Evolutionary conservation across 2,329 filamentous ascomycete genomes (phyloP).

Genomic region (Dryadomyces quercivorus): DNA sequence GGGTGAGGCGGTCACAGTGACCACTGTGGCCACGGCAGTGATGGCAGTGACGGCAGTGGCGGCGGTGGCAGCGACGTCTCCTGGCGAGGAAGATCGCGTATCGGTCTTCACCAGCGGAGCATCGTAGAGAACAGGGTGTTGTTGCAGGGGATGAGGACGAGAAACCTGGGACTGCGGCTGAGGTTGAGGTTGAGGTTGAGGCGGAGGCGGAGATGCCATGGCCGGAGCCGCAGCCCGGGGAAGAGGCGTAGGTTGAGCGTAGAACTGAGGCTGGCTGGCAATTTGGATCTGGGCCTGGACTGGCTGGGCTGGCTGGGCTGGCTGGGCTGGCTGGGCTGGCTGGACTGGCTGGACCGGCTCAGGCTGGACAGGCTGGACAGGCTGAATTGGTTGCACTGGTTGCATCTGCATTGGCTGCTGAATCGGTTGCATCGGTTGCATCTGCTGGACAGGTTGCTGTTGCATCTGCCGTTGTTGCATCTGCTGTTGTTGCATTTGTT

Average conservation of each 20-base stretch:
- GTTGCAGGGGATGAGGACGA: constrained; percentile 7
- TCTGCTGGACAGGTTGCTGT: background rate
- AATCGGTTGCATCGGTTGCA: too few relatives aligned
- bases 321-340: too few relatives aligned
- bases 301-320: too few relatives aligned
- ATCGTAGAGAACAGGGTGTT: constrained; percentile 4
- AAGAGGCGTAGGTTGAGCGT: background rate
- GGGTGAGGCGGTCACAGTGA: too few relatives aligned
- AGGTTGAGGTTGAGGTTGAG: background rate
- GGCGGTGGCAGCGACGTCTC: background rate
- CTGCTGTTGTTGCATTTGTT: background rate
- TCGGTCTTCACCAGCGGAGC: background rate
- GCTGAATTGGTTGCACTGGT: background rate
- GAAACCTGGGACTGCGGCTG: background rate
- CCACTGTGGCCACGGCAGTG: too few relatives aligned
- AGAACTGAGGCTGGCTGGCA: background rate
- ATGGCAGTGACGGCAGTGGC: too few relatives aligned
- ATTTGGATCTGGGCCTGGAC: background rate
- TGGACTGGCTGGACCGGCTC: too few relatives aligned
- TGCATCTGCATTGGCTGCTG: background rate
- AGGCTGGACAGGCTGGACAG: background rate
- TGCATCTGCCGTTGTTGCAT: background rate
- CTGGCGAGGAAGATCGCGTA: background rate
- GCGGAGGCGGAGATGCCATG: background rate
- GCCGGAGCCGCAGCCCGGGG: background rate